Evolutionary conservation across 805 yeast genomes (phyloP).

Genomic region (Suhomyces sp.): DNA sequence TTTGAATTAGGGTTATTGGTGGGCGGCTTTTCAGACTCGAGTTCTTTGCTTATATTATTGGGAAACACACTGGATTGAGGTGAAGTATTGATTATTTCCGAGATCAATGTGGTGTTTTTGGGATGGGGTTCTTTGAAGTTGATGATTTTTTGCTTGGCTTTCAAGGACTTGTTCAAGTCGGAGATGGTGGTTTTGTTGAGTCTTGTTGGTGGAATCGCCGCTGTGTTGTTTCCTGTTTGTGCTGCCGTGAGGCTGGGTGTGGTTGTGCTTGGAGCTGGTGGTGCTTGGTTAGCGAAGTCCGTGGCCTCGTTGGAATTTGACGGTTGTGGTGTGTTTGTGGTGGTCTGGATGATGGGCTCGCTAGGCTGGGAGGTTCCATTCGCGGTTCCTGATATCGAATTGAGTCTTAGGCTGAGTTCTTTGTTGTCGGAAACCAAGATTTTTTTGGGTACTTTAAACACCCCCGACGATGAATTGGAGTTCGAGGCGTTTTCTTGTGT

Average conservation of each 20-base stretch:
- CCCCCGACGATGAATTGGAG: conserved; percentile 8
- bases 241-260: background rate
- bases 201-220: background rate
- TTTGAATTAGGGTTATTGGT: background rate
- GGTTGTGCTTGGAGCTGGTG: background rate
- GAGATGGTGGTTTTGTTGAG: conserved; percentile 32
- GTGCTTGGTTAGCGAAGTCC: background rate
- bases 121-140: conserved; percentile 36
- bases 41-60: conserved; percentile 1
- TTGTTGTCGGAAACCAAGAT: conserved; percentile 11
- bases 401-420: conserved; percentile 5
- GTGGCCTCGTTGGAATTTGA: background rate
- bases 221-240: background rate
- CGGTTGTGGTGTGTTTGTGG: background rate
- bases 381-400: conserved; percentile 1
- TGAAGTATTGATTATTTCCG: conserved; percentile 35
- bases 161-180: conserved; percentile 41
- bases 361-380: background rate
- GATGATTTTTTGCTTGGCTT: conserved; percentile 42
- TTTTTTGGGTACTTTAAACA: conserved; percentile 13
- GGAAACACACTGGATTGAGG: conserved; percentile 23
- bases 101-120: conserved; percentile 32
- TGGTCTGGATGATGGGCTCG: background rate
- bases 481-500: background rate
- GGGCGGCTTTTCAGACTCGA: background rate